Evolutionary conservation across 1,284 basidiomycete species (phyloP).

Genomic region (Sporisorium reilianum): DNA sequence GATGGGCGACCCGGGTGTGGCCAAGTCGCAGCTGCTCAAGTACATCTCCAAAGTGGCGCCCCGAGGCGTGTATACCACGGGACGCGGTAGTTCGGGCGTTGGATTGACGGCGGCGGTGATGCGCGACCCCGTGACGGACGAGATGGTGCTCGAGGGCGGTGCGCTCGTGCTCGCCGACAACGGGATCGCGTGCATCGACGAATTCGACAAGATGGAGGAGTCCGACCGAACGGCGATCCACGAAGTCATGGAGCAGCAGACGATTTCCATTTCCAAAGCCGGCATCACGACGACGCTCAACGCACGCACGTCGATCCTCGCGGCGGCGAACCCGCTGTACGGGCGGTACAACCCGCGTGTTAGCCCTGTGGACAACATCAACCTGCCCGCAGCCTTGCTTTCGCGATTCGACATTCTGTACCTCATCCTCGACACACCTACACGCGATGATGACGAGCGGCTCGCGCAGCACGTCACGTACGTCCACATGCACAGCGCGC

Average conservation of each 20-base stretch:
- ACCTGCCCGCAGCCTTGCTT: slow-evolving; percentile 93
- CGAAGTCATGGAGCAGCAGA: slow-evolving; percentile 99
- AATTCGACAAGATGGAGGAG: slow-evolving; percentile 99
- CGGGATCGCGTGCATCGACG: slow-evolving; percentile 99
- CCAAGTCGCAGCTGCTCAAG: slow-evolving; percentile 97
- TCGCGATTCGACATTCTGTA: slow-evolving; percentile 97
- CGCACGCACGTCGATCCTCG: slow-evolving; percentile 97
- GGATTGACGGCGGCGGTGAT: slow-evolving; percentile 99
- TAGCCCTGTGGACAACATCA: slow-evolving; percentile 99
- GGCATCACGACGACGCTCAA: slow-evolving; percentile 99
- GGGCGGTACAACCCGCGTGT: slow-evolving; percentile 98
- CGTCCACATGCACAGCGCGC: slow-evolving; percentile 95
- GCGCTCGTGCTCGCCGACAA: slow-evolving; percentile 98
- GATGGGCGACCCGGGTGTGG: slow-evolving; percentile 99
- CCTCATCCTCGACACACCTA: slow-evolving; percentile 95
- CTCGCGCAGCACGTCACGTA: slow-evolving; percentile 97
- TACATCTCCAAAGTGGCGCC: slow-evolving; percentile 99
- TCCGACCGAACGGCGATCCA: slow-evolving; percentile 97
- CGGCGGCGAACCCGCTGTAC: slow-evolving; percentile 97
- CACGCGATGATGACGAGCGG: slow-evolving; percentile 92
- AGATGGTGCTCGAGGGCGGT: slow-evolving; percentile 99
- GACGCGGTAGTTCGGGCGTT: slow-evolving; percentile 96
- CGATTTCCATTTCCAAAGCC: slow-evolving; percentile 98
- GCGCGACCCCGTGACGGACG: slow-evolving; percentile 98
- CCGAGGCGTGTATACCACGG: slow-evolving; percentile 96